phyloP scores from a whole-genome alignment of 202 grass and related monocot species.

The Hordeum pubiflorum region DNA sequence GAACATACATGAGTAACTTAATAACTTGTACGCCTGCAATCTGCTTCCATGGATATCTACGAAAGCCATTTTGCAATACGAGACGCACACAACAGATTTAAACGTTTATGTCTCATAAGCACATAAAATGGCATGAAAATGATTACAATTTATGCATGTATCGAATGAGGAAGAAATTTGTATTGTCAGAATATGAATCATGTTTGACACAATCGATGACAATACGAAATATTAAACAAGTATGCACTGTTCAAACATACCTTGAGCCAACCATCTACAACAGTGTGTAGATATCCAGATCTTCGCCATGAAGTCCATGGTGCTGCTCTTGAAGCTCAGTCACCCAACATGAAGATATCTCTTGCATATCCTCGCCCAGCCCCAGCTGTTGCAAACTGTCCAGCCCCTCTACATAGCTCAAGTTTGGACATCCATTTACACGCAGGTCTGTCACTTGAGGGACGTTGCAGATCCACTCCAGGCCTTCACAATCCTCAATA shows the following conservation, averaged over 20 bases:
- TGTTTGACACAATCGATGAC: neutral
- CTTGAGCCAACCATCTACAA: neutral
- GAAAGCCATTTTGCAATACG: too few species aligned
- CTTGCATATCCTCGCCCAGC: neutral
- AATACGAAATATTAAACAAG: neutral
- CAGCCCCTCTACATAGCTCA: neutral
- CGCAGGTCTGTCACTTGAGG: neutral
- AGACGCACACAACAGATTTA: too few species aligned
- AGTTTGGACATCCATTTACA: neutral
- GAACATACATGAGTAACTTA: neutral
- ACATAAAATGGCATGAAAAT: too few species aligned
- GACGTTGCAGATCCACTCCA: neutral
- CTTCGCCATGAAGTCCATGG: neutral
- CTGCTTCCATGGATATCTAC: too few species aligned
- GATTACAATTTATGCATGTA: too few species aligned
- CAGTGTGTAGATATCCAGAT: neutral
- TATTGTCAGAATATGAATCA: too few species aligned
- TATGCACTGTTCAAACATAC: too few species aligned
- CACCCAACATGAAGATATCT: neutral
- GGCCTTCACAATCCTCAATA: neutral
- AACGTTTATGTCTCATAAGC: too few species aligned
- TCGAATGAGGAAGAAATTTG: too few species aligned
- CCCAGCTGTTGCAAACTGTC: neutral
- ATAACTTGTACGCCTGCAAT: neutral
- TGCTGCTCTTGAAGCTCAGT: neutral